A percentile compares a stretch with the other conserved stretches of the same genome.
Evolutionary conservation across 2,329 filamentous ascomycete genomes (phyloP).

Genomic region (Colletotrichum chlorophyti): DNA sequence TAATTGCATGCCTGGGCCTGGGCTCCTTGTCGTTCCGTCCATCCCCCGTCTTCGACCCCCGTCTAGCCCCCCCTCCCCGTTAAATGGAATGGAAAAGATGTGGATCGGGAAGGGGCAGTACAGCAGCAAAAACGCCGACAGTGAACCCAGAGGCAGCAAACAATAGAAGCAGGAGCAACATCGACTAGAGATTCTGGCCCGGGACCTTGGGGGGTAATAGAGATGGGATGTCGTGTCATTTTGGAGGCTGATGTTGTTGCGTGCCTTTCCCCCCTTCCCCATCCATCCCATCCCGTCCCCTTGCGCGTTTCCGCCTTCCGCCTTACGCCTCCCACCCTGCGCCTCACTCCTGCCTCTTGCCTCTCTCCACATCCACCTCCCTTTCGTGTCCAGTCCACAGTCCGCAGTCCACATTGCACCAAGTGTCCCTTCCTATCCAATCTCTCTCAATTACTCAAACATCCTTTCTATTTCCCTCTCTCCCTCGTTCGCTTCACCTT

Average conservation of each 20-base stretch:
- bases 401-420: background rate
- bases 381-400: background rate
- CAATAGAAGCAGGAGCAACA: no score
- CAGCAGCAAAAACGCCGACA: no score
- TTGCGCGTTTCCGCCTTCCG: background rate
- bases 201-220: background rate
- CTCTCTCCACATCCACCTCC: background rate
- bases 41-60: no score
- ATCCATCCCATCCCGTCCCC: background rate
- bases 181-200: background rate
- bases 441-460: background rate
- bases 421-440: background rate
- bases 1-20: conserved; percentile 9
- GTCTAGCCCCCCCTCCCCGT: no score
- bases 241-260: conserved; percentile 3
- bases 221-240: conserved; percentile 27
- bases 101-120: no score
- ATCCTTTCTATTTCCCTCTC: background rate
- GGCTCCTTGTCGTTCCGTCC: background rate
- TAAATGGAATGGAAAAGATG: no score
- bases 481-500: conserved; percentile 6
- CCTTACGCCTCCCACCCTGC: background rate
- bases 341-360: background rate
- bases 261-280: background rate
- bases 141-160: no score